Percentiles rank a stretch among this genome's conserved stretches.
phyloP scores from a whole-genome alignment of 805 yeast genomes.

The Sporopachydermia quercuum region DNA sequence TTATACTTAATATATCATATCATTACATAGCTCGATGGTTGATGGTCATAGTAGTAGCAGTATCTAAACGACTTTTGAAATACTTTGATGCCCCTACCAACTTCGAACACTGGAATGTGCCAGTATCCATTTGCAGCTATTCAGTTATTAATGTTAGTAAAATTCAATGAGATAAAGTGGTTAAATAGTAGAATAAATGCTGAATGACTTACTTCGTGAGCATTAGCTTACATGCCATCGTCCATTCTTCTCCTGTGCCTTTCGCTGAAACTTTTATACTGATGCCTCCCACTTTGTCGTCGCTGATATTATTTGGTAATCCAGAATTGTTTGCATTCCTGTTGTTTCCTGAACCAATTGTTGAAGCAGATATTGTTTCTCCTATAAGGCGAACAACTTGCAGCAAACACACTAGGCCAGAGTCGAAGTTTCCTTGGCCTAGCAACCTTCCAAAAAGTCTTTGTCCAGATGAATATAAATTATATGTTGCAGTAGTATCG shows the following conservation, averaged over 20 bases:
- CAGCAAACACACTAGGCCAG: conserved; percentile 65
- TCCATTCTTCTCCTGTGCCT: conserved; percentile 67
- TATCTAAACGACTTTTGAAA: not conserved
- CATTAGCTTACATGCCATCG: conserved; percentile 71
- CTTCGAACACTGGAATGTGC: conserved; percentile 44
- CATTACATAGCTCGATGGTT: too few relatives aligned
- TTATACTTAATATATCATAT: not conserved
- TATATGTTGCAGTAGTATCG: conserved; percentile 26
- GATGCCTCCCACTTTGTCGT: conserved; percentile 63
- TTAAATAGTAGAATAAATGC: conserved; percentile 8
- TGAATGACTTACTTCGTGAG: conserved; percentile 33
- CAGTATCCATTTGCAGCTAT: conserved; percentile 60
- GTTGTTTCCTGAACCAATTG: conserved; percentile 3
- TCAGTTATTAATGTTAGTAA: not conserved
- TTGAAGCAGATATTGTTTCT: conserved; percentile 14
- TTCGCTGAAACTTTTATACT: conserved; percentile 55
- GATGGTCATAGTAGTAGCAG: too few relatives aligned
- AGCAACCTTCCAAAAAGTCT: conserved; percentile 56
- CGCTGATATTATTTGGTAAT: conserved; percentile 58
- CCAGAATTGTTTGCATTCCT: conserved; percentile 13
- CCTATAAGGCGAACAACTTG: conserved; percentile 45
- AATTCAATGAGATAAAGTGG: not conserved
- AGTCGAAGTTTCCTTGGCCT: conserved; percentile 64
- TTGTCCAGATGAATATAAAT: conserved; percentile 56
- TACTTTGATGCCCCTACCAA: too few relatives aligned